Evolutionary conservation across 2,329 filamentous ascomycete genomes (phyloP).

Genomic region (Fusarium neocosmosporiellum): DNA sequence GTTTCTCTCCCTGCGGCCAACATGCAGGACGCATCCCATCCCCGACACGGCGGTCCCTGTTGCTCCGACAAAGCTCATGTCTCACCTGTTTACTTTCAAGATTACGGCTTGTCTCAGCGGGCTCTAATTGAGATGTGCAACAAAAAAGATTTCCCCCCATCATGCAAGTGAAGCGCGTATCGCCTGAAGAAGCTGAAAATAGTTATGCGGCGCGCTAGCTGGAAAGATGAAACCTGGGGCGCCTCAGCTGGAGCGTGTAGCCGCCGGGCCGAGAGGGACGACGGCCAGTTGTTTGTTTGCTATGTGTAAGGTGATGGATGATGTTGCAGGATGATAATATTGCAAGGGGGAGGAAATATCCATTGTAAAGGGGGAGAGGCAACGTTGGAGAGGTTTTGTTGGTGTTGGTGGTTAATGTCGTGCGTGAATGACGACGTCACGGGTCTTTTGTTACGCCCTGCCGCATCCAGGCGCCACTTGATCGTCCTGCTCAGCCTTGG

Average conservation of each 20-base stretch:
- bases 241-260: slow-evolving; percentile 28
- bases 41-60: background rate
- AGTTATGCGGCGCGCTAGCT: slow-evolving; percentile 23
- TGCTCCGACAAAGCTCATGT: background rate
- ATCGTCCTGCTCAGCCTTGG: slow-evolving; percentile 29
- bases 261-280: slow-evolving; percentile 21
- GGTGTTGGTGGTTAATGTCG: background rate
- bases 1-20: background rate
- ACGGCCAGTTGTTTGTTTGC: background rate
- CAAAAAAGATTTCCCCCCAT: background rate
- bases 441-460: background rate
- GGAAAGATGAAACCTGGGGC: slow-evolving; percentile 37
- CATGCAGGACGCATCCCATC: background rate
- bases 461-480: slow-evolving; percentile 17
- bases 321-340: background rate
- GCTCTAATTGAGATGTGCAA: background rate
- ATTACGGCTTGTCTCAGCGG: slow-evolving; percentile 4
- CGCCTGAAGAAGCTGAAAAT: slow-evolving; percentile 22
- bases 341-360: background rate
- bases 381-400: background rate
- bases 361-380: background rate
- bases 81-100: background rate
- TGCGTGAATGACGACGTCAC: slow-evolving; percentile 12
- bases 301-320: background rate
- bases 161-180: slow-evolving; percentile 16